phyloP scores from a whole-genome alignment of 1,284 basidiomycete genomes.

The Vanrija sp. region DNA sequence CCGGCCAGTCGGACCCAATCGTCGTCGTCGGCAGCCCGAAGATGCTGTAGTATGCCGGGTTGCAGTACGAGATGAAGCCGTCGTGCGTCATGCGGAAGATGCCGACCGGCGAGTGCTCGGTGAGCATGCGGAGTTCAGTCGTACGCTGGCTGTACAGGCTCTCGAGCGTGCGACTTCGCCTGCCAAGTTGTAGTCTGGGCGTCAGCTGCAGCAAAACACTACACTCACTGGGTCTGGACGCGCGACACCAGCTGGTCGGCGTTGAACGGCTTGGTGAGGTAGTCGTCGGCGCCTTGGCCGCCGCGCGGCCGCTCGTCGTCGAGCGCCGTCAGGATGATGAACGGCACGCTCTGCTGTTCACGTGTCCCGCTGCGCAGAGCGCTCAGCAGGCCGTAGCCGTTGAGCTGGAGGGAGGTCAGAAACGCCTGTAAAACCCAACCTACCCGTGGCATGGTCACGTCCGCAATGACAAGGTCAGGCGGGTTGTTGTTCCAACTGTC shows the following conservation, averaged over 20 bases:
- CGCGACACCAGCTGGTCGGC: constrained; percentile 50
- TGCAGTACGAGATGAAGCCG: constrained; percentile 29
- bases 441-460: constrained; percentile 50
- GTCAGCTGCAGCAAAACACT: too few species aligned
- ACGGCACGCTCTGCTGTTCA: constrained; percentile 27
- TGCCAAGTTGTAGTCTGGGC: constrained; percentile 35
- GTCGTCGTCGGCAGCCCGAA: constrained; percentile 19
- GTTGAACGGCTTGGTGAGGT: constrained; percentile 45
- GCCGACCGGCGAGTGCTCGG: constrained; percentile 28
- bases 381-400: constrained; percentile 34
- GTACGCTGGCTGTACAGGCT: constrained; percentile 39
- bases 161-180: constrained; percentile 37
- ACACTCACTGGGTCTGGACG: constrained; percentile 28
- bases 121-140: constrained; percentile 37
- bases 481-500: constrained; percentile 27
- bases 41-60: constrained; percentile 32
- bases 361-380: constrained; percentile 20
- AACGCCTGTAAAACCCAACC: not conserved
- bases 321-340: constrained; percentile 41
- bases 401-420: constrained; percentile 22
- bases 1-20: constrained; percentile 23
- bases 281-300: constrained; percentile 46
- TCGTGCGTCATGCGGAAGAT: constrained; percentile 34
- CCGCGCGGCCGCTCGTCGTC: constrained; percentile 29
- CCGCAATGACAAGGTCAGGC: constrained; percentile 46